phyloP scores from a whole-genome alignment of 2,329 filamentous ascomycete genomes.

The Chrysoporthe cubensis region DNA sequence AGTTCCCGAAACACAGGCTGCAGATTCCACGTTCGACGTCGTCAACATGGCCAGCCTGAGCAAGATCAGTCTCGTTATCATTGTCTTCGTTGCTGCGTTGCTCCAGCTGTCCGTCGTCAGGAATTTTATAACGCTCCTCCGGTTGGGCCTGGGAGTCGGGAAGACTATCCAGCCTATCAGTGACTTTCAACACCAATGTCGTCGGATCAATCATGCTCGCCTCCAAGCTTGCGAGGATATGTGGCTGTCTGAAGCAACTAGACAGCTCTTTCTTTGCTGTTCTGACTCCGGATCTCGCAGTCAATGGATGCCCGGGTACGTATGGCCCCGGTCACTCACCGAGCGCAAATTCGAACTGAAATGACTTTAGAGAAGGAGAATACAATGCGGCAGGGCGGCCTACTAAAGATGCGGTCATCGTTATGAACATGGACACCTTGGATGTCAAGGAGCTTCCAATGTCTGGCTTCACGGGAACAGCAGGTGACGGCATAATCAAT shows the following conservation, averaged over 20 bases:
- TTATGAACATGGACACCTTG: conserved; percentile 40
- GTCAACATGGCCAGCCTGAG: conserved; percentile 1
- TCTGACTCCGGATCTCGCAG: conserved; percentile 31
- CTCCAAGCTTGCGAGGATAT: conserved; percentile 40
- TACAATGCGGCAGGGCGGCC: conserved; percentile 38
- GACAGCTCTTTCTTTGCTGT: conserved; percentile 39
- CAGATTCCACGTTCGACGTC: background rate
- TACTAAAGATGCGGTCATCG: conserved; percentile 38
- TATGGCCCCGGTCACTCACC: background rate
- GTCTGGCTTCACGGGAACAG: conserved; percentile 36
- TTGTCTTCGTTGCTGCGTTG: conserved; percentile 8
- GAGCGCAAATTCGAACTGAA: background rate
- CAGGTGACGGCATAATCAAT: conserved; percentile 38
- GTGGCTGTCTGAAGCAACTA: conserved; percentile 38
- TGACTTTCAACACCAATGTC: conserved; percentile 38
- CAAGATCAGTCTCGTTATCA: conserved; percentile 2
- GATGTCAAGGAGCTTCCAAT: conserved; percentile 34
- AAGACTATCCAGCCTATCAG: conserved; percentile 34
- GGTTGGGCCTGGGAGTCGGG: conserved; percentile 33
- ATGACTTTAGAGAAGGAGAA: conserved; percentile 12
- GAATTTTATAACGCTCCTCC: conserved; percentile 25
- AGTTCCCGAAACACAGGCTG: background rate
- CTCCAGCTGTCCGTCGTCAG: conserved; percentile 5
- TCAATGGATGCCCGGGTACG: conserved; percentile 37
- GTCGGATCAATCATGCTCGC: conserved; percentile 34